phyloP scores from a whole-genome alignment of 2,329 filamentous ascomycete genomes.

The Phialophora macrospora region DNA sequence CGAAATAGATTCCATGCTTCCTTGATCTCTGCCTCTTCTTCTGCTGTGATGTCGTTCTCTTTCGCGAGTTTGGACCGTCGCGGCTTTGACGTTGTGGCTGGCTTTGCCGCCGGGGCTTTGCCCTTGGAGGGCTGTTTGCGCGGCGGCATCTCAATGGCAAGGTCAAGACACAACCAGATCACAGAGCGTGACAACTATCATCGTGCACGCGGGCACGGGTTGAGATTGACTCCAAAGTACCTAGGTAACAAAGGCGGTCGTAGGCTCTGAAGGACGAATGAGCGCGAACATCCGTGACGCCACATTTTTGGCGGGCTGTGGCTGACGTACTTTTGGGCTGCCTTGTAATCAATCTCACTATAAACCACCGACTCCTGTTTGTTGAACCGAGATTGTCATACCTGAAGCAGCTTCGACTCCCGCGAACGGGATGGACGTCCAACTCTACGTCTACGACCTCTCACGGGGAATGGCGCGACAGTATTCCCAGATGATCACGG shows the following conservation, averaged over 20 bases:
- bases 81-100: constrained; percentile 46
- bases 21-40: constrained; percentile 86
- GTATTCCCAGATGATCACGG: constrained; percentile 65
- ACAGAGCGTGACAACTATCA: neutral
- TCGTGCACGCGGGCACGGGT: neutral
- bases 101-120: constrained; percentile 38
- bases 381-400: neutral
- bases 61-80: constrained; percentile 88
- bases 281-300: constrained; percentile 18
- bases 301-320: constrained; percentile 16
- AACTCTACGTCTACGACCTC: constrained; percentile 79
- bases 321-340: constrained; percentile 26
- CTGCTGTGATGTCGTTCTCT: constrained; percentile 81
- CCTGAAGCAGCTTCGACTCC: neutral
- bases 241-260: neutral
- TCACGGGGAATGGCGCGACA: constrained; percentile 66
- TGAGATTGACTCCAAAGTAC: neutral
- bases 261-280: neutral
- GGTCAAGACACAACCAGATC: neutral
- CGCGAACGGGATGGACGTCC: constrained; percentile 67
- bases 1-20: constrained; percentile 87
- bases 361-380: neutral
- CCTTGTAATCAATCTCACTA: constrained; percentile 3
- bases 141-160: constrained; percentile 19
- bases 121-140: constrained; percentile 35